A percentile compares a stretch with the other conserved stretches of the same genome.
These are phyloP conservation scores for Micractinium conductrix DNA, from an alignment of 139 green algal species.

Conservation along the genomic window DNA sequence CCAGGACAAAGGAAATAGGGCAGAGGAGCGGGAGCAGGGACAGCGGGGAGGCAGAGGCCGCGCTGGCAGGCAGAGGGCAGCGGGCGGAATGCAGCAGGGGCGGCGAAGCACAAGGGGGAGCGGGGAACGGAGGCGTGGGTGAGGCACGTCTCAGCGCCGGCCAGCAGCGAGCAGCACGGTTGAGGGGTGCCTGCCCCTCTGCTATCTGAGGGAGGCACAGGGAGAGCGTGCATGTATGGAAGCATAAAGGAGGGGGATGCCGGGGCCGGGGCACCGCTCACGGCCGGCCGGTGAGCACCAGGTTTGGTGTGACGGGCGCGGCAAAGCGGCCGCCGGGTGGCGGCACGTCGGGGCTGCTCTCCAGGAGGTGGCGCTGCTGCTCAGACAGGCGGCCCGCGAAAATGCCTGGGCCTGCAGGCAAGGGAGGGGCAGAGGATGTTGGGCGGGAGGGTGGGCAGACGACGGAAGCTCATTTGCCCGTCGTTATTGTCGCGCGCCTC, in stretches of 20 bases:
- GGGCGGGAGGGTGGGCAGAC: conserved; percentile 3
- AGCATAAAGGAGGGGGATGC: no score
- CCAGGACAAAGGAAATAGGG: neutral
- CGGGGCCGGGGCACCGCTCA: no score
- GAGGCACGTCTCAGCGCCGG: neutral
- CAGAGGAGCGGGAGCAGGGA: neutral
- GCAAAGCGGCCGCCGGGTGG: conserved; percentile 35
- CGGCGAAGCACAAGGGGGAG: neutral
- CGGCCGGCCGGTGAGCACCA: conserved; percentile 22
- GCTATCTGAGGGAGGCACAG: neutral
- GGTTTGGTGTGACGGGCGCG: conserved; percentile 22
- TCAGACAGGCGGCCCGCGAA: conserved; percentile 65
- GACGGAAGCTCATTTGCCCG: neutral
- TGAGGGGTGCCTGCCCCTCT: neutral
- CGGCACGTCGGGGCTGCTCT: conserved; percentile 48
- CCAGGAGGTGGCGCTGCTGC: conserved; percentile 53
- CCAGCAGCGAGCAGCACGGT: neutral
- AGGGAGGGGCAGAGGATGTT: neutral
- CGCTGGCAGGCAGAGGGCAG: neutral
- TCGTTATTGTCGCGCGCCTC: no score
- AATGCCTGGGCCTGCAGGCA: conserved; percentile 48
- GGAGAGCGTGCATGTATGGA: neutral
- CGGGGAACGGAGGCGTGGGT: neutral
- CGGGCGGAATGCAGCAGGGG: neutral
- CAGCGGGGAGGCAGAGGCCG: neutral